Evolutionary conservation across 208 protist species (phyloP), one percentile per base, ranked within the genome.

Genomic region (Acanthamoeba healyi): DNA sequence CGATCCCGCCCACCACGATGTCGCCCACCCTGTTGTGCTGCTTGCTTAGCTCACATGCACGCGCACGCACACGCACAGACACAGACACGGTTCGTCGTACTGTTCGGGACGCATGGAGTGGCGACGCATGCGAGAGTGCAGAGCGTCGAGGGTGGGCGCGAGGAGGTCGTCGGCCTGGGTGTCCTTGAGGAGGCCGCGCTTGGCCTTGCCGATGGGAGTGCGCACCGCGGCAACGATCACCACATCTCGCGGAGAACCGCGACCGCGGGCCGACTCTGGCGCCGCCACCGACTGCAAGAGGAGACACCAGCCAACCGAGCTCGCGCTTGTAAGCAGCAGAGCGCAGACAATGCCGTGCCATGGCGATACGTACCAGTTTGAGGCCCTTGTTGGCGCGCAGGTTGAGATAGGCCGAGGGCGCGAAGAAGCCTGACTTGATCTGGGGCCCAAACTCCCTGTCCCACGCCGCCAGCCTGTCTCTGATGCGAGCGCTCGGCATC

Each of bases 131-230:
- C n/a, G 93, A 63, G 12, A 95, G 17, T 22, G 34, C 42, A 94
- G 82, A 32, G 65, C 67, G 89, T 94, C 87, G 56, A 96, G 89
- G 63, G 93, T 77, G 70, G 95, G 86, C 34, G 93, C 88, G 26
- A 96, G 88, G 38, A 96, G 67, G 65, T 94, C 82, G 79, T 94
- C 92, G 56, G 93, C 63, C 63, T 51, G 67, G 44, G 95, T 96
- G 32, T 96, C 90, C 92, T 95, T 96, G 63, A 96, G 94, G 58
- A 44, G 40, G 38, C 95, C 95, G 87, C 95, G 94, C 36, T 92
- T 95, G 44, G 95, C 93, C 82, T 96, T 96, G 72, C 77, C 82
- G 92, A 96, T 93, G 40, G 95, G 44, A 42, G 95, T 96, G 38
- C 95, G 46, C 26, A 94, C 70, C 19, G 93, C 72, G 15, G 81